Evolutionary conservation across 148 eudicot species (phyloP), one percentile per base, ranked within the genome.

Genomic region (Simmondsia chinensis): DNA sequence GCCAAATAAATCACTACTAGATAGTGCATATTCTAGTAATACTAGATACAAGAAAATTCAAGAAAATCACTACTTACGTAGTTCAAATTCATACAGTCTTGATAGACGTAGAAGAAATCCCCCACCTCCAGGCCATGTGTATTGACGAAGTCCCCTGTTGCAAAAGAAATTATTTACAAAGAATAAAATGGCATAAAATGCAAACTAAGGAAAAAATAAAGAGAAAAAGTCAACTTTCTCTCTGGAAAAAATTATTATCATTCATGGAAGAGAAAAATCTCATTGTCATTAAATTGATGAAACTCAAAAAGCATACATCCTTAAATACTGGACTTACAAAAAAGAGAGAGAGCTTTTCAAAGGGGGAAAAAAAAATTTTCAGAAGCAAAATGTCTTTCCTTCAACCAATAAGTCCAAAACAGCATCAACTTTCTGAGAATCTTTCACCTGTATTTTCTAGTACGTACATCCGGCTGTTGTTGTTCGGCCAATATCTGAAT

Each of bases 401-500:
- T n/a, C n/a, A n/a, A n/a, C n/a, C n/a, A n/a, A n/a, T n/a, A n/a
- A n/a, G n/a, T n/a, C n/a, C n/a, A n/a, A n/a, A n/a, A n/a, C n/a
- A n/a, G n/a, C n/a, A n/a, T n/a, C n/a, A n/a, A n/a, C n/a, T n/a
- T n/a, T n/a, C n/a, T n/a, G n/a, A n/a, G n/a, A n/a, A n/a, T n/a
- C n/a, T n/a, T n/a, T n/a, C n/a, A 84, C 95, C 97, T 3, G 87
- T 89, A 38, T 74, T 75, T 58, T 89, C 95, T 2, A 84, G 79
- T 7, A 89, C 87, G 57, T 89, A 89, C 97, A 89, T 89, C 13
- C 97, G 57, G 42, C 97, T 89, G 64, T 67, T 81, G 59, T 89
- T 89, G 32, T 89, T 89, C 11, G 93, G 95, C 97, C 95, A 89
- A 24, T 51, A 89, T 56, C 96, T 83, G 69, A 38, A 37, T 27